phyloP scores from a whole-genome alignment of 2,329 filamentous ascomycete genomes.

The Lachnellula suecica region DNA sequence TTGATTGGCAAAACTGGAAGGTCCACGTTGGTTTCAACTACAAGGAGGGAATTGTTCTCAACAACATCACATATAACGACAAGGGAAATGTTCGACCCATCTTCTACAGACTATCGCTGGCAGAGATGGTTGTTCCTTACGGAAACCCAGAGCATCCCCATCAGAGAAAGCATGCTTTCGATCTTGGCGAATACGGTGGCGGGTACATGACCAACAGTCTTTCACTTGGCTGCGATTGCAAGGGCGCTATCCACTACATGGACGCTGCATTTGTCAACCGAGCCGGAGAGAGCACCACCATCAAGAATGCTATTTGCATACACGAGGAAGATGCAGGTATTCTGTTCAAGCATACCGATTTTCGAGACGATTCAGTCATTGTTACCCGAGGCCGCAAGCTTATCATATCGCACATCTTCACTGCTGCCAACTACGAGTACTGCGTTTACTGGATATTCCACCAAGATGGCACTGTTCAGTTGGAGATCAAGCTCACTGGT shows the following conservation, averaged over 20 bases:
- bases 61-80: constrained; percentile 88
- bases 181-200: constrained; percentile 77
- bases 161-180: constrained; percentile 79
- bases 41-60: constrained; percentile 85
- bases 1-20: constrained; percentile 92
- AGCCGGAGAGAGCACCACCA: constrained; percentile 70
- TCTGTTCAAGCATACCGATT: constrained; percentile 92
- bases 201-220: constrained; percentile 84
- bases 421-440: constrained; percentile 95
- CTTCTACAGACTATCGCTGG: constrained; percentile 86
- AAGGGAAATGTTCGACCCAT: constrained; percentile 73
- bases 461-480: constrained; percentile 88
- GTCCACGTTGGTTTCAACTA: constrained; percentile 96
- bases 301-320: constrained; percentile 94
- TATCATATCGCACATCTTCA: constrained; percentile 89
- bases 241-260: constrained; percentile 88
- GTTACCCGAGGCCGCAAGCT: constrained; percentile 85
- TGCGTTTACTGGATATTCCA: constrained; percentile 86
- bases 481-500: constrained; percentile 87
- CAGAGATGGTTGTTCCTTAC: constrained; percentile 93
- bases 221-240: constrained; percentile 79
- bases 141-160: constrained; percentile 79
- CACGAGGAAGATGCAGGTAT: constrained; percentile 93
- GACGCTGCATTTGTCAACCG: constrained; percentile 79
- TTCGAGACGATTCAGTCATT: constrained; percentile 83